Conservation (phyloP, 1,284 basidiomycete genomes). For the Grifola frondosa region DNA sequence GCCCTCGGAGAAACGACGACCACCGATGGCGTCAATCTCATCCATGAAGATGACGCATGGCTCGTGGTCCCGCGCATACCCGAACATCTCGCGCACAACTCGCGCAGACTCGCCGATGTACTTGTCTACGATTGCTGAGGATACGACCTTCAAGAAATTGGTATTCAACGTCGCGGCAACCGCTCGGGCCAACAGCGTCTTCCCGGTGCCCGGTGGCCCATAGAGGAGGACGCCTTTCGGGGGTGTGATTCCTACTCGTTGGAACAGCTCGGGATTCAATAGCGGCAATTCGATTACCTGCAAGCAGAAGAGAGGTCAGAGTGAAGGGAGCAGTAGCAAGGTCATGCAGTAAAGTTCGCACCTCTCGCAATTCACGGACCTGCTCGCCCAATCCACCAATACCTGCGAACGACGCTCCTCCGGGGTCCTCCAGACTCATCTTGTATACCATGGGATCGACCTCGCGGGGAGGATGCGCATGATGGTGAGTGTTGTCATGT, state of each 20-base stretch:
- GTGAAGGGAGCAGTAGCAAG: not conserved
- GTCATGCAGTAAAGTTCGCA: constrained; percentile 27
- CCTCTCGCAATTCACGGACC: constrained; percentile 94
- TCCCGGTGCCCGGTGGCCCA: constrained; percentile 93
- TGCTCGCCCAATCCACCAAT: constrained; percentile 97
- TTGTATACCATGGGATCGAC: constrained; percentile 99
- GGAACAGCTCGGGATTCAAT: constrained; percentile 93
- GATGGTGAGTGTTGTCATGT: constrained; percentile 99
- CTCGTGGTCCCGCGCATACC: constrained; percentile 95
- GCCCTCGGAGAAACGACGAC: constrained; percentile 95
- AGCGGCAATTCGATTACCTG: constrained; percentile 96
- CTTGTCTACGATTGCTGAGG: constrained; percentile 99
- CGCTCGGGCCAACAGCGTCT: constrained; percentile 93
- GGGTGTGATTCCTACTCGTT: constrained; percentile 94
- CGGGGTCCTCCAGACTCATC: constrained; percentile 98
- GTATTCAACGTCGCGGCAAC: constrained; percentile 95
- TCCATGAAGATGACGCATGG: constrained; percentile 99
- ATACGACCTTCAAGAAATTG: constrained; percentile 98
- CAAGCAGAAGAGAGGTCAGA: not conserved
- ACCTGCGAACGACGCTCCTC: constrained; percentile 93
- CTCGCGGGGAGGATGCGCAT: constrained; percentile 97
- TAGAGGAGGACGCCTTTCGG: constrained; percentile 94
- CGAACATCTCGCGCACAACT: constrained; percentile 97
- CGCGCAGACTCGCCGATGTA: constrained; percentile 98
- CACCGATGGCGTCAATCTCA: constrained; percentile 98